These are phyloP conservation scores for Pleurotus citrinopileatus DNA, from an alignment of 768 basidiomycete genomes.

Conservation along the genomic window DNA sequence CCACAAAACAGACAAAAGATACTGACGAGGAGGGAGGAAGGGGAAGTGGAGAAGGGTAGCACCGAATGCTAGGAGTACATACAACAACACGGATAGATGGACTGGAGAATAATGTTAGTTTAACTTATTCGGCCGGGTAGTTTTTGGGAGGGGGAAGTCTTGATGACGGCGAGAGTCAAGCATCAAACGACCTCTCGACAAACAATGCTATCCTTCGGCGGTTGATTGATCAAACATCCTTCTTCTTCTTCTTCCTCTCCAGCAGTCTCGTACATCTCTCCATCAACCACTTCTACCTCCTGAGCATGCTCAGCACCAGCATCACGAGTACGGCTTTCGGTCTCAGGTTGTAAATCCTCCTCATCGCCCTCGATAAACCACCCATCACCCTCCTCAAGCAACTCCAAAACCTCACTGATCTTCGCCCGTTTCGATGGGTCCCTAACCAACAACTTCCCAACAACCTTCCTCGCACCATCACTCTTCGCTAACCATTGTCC, in stretches of 20 bases:
- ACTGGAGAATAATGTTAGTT: no score
- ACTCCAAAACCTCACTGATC: slow-evolving; percentile 63
- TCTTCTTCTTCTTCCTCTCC: slow-evolving; percentile 26
- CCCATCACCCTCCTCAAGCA: slow-evolving; percentile 30
- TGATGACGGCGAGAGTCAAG: neutral
- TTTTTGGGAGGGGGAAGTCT: no score
- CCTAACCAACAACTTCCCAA: slow-evolving; percentile 61
- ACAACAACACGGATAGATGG: no score
- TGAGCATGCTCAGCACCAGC: slow-evolving; percentile 18
- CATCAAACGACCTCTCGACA: slow-evolving; percentile 22
- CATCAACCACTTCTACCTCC: slow-evolving; percentile 18
- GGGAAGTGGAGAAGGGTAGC: no score
- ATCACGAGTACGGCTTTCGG: slow-evolving; percentile 14
- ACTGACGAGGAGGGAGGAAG: no score
- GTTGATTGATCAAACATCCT: slow-evolving; percentile 26
- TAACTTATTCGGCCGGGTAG: no score
- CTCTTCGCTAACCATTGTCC: slow-evolving; percentile 36
- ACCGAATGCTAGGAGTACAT: no score
- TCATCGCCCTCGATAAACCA: slow-evolving; percentile 14
- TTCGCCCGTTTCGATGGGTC: slow-evolving; percentile 64
- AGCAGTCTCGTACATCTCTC: slow-evolving; percentile 21
- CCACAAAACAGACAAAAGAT: no score
- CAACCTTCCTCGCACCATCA: slow-evolving; percentile 50
- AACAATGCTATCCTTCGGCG: slow-evolving; percentile 23
- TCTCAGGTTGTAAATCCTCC: slow-evolving; percentile 9